phyloP scores from a whole-genome alignment of 2,329 filamentous ascomycete genomes.

The Teratosphaeria gauchensis region DNA sequence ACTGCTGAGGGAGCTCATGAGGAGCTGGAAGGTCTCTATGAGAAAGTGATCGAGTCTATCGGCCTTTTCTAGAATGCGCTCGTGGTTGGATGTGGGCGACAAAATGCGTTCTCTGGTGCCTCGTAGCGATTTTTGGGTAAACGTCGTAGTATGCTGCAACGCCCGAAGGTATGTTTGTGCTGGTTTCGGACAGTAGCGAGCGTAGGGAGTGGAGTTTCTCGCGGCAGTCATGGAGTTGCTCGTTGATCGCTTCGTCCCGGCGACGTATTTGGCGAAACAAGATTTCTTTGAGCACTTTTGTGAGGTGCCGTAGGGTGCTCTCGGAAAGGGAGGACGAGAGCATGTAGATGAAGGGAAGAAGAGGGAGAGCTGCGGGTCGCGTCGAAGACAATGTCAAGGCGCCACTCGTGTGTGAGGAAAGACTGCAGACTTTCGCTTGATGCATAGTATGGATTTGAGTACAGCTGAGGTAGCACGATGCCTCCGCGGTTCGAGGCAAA shows the following conservation, averaged over 20 bases:
- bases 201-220: neutral
- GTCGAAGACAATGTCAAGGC: no score
- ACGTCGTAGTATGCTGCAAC: slow-evolving; percentile 15
- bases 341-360: neutral
- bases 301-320: neutral
- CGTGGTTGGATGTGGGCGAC: slow-evolving; percentile 1
- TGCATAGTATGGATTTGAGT: no score
- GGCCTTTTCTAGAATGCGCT: neutral
- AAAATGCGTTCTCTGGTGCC: slow-evolving; percentile 1
- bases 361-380: neutral
- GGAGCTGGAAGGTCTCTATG: slow-evolving; percentile 15
- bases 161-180: neutral
- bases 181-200: neutral
- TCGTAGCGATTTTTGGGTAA: slow-evolving; percentile 6
- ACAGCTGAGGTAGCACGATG: no score
- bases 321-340: neutral
- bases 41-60: neutral
- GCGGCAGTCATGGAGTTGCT: neutral
- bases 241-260: neutral
- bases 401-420: no score
- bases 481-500: no score
- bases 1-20: slow-evolving; percentile 15
- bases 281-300: neutral
- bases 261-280: neutral
- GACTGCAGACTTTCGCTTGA: no score